These are phyloP conservation scores for Hondaea fermentalgiana DNA, from an alignment of 108 stramenopile species.

Conservation along the genomic window DNA sequence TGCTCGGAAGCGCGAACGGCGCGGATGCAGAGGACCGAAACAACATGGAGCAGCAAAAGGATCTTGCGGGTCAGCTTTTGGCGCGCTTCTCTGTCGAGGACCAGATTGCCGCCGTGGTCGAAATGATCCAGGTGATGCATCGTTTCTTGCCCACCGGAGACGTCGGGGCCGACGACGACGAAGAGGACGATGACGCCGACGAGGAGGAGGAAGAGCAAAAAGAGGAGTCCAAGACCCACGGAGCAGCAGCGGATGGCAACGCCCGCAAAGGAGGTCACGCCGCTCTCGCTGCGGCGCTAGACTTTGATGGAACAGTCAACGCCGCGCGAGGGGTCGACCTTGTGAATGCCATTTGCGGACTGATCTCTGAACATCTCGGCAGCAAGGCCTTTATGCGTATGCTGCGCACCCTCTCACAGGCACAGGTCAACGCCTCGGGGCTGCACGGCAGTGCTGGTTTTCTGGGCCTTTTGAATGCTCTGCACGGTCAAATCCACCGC, in stretches of 20 bases:
- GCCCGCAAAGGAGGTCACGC: neutral
- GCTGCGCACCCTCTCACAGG: neutral
- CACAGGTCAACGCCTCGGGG: neutral
- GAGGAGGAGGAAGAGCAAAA: neutral
- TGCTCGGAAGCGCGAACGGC: neutral
- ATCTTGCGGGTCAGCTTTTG: neutral
- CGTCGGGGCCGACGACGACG: neutral
- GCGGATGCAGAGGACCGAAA: neutral
- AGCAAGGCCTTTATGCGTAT: slow-evolving; percentile 7
- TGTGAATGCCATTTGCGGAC: neutral
- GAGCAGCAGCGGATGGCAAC: neutral
- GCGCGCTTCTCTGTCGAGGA: neutral
- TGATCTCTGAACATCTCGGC: neutral
- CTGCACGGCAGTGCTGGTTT: neutral
- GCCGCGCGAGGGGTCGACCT: neutral
- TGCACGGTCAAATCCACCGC: neutral
- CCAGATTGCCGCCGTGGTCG: neutral
- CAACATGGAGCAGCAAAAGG: neutral
- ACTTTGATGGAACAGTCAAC: neutral
- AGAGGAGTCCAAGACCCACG: neutral
- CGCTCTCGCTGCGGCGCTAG: neutral
- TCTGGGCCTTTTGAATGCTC: neutral
- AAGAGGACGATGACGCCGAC: neutral
- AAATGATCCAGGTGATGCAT: neutral
- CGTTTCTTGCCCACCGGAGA: neutral